These are phyloP conservation scores for Arthroderma uncinatum DNA, from an alignment of 2,329 filamentous ascomycete species.

Conservation along the genomic window DNA sequence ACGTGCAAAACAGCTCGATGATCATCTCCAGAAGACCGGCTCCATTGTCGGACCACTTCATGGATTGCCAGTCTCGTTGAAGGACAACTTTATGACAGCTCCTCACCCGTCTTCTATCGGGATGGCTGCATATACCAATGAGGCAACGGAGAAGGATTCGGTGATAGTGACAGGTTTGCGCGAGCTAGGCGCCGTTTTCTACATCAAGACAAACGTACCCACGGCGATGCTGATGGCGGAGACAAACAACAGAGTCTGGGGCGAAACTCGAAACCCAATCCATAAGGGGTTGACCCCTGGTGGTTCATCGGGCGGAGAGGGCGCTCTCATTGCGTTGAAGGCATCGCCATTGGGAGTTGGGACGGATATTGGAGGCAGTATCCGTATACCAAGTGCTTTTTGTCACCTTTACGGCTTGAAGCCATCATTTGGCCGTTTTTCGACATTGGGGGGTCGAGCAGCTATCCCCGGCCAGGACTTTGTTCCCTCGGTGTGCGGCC, in stretches of 20 bases:
- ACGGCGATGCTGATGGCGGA: slow-evolving; percentile 37
- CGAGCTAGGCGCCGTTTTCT: slow-evolving; percentile 33
- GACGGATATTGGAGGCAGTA: slow-evolving; percentile 34
- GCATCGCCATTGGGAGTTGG: slow-evolving; percentile 26
- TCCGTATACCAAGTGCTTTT: slow-evolving; percentile 31
- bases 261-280: slow-evolving; percentile 30
- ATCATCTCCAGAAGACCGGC: slow-evolving; percentile 31
- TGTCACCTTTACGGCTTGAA: slow-evolving; percentile 32
- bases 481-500: slow-evolving; percentile 30
- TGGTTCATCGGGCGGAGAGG: slow-evolving; percentile 29
- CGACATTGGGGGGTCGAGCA: slow-evolving; percentile 26
- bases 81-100: slow-evolving; percentile 30
- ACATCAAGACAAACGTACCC: slow-evolving; percentile 32
- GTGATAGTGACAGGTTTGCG: slow-evolving; percentile 30
- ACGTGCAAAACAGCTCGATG: slow-evolving; percentile 28
- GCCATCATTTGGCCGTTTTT: slow-evolving; percentile 31
- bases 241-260: slow-evolving; percentile 34
- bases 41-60: slow-evolving; percentile 31
- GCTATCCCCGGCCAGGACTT: slow-evolving; percentile 32
- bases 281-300: slow-evolving; percentile 27
- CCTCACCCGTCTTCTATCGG: slow-evolving; percentile 17
- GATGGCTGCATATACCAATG: slow-evolving; percentile 14
- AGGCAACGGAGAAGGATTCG: slow-evolving; percentile 19
- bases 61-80: slow-evolving; percentile 33
- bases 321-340: slow-evolving; percentile 25